These are phyloP conservation scores for Umbelopsis sp. DNA, from an alignment of 371 early-diverging fungal species.

Conservation along the genomic window DNA sequence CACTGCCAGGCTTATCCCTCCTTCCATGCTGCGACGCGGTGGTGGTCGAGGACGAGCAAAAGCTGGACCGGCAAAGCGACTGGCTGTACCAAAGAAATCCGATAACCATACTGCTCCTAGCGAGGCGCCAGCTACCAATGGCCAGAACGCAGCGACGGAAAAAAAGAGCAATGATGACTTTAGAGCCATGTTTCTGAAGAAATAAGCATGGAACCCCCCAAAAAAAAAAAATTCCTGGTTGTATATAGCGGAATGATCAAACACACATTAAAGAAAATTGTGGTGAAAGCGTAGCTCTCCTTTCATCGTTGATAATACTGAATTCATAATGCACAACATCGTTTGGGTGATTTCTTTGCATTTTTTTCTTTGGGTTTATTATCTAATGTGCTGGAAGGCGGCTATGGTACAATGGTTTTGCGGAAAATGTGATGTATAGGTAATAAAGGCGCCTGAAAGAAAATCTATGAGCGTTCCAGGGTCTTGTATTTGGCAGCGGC, in stretches of 20 bases:
- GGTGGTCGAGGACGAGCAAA: too few species aligned
- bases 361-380: background rate
- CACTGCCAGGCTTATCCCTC: background rate
- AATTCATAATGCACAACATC: too few species aligned
- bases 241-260: background rate
- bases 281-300: background rate
- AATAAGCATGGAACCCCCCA: background rate
- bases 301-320: too few species aligned
- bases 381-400: background rate
- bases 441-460: background rate
- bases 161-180: constrained; percentile 44
- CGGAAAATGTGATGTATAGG: background rate
- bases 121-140: background rate
- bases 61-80: background rate
- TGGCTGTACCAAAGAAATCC: constrained; percentile 6
- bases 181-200: constrained; percentile 34
- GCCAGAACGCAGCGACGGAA: background rate
- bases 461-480: constrained; percentile 5
- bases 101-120: background rate
- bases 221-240: background rate
- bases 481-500: constrained; percentile 10
- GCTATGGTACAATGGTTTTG: background rate
- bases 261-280: background rate
- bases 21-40: background rate
- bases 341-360: too few species aligned